phyloP scores from a whole-genome alignment of 768 basidiomycete species.

The Boletus subparvulus region DNA sequence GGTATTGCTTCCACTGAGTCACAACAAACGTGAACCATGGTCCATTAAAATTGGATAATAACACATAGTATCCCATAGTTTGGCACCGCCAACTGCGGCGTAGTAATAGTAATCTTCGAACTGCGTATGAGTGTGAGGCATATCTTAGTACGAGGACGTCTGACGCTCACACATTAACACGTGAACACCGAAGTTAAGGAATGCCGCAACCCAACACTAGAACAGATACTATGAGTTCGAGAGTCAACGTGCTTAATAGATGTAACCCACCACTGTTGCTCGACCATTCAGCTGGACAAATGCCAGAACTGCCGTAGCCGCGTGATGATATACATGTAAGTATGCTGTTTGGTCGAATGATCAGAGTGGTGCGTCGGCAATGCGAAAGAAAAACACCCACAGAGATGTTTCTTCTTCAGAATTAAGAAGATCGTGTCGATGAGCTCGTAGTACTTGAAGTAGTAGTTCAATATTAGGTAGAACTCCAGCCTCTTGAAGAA shows the following conservation, averaged over 20 bases:
- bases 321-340: conserved; percentile 97
- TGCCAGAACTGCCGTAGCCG: conserved; percentile 90
- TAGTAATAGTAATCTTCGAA: conserved; percentile 93
- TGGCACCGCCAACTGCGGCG: conserved; percentile 71
- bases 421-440: conserved; percentile 94
- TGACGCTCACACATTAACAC: conserved; percentile 86
- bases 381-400: conserved; percentile 44
- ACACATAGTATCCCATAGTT: conserved; percentile 14
- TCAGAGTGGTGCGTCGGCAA: conserved; percentile 1
- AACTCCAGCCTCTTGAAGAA: conserved; percentile 73
- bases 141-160: background rate
- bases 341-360: conserved; percentile 55
- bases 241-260: background rate
- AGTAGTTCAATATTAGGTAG: conserved; percentile 97
- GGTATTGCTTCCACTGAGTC: conserved; percentile 24
- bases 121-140: background rate
- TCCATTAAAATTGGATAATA: background rate
- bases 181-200: conserved; percentile 86
- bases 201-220: conserved; percentile 90
- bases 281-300: conserved; percentile 89
- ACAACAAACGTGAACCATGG: background rate
- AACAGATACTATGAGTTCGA: background rate
- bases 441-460: conserved; percentile 94
- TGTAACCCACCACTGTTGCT: conserved; percentile 76
- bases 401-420: conserved; percentile 94